A percentile compares a stretch with the other conserved stretches of the same genome.
Evolutionary conservation across 2,329 filamentous ascomycete species (phyloP).

Genomic region (Ophiocordyceps robertsii): DNA sequence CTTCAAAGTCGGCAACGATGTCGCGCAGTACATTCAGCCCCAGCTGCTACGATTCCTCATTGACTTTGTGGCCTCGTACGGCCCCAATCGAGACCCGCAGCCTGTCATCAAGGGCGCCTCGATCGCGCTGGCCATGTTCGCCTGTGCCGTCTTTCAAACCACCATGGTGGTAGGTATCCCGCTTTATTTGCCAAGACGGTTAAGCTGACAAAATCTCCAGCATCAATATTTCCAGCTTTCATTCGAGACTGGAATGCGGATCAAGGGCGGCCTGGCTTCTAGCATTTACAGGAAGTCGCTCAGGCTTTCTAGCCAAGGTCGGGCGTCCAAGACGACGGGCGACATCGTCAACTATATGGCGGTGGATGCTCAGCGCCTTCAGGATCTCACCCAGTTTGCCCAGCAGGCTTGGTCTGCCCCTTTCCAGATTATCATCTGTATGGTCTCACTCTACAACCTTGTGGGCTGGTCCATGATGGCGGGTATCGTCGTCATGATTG

Average conservation of each 20-base stretch:
- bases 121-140: conserved; percentile 87
- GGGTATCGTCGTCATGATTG: conserved; percentile 84
- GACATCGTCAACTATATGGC: conserved; percentile 99
- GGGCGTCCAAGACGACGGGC: conserved; percentile 77
- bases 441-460: conserved; percentile 91
- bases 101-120: conserved; percentile 73
- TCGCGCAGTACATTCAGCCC: conserved; percentile 78
- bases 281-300: conserved; percentile 89
- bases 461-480: conserved; percentile 92
- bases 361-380: conserved; percentile 87
- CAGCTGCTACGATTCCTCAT: conserved; percentile 81
- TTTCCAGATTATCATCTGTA: conserved; percentile 91
- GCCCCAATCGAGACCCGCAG: conserved; percentile 46
- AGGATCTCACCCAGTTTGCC: conserved; percentile 89
- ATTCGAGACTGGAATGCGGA: conserved; percentile 92
- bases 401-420: conserved; percentile 95
- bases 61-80: conserved; percentile 69
- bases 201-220: conserved; percentile 4
- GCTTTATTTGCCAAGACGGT: background rate
- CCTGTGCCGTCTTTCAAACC: conserved; percentile 74
- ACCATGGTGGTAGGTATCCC: conserved; percentile 48
- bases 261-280: conserved; percentile 81
- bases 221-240: conserved; percentile 96
- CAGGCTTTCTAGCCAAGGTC: conserved; percentile 82
- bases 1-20: conserved; percentile 83